Conservation (phyloP, 257 asterid genomes). For the Fraxinus anomala region DNA sequence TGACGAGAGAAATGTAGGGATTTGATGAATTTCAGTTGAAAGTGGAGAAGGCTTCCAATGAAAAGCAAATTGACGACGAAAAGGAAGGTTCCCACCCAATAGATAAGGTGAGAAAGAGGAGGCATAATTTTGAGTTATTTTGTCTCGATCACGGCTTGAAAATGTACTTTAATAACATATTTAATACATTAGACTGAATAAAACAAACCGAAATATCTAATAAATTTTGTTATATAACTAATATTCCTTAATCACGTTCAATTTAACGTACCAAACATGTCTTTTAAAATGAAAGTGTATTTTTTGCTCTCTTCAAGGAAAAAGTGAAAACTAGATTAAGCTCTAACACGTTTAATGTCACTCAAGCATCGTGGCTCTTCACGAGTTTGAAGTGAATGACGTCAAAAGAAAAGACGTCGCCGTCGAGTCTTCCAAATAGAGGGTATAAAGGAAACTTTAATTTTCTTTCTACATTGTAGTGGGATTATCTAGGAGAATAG, state of each 20-base stretch:
- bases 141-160: neutral
- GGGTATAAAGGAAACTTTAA: neutral
- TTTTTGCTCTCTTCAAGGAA: too few relatives aligned
- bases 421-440: neutral
- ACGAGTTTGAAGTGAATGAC: neutral
- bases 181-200: neutral
- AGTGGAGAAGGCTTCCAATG: neutral
- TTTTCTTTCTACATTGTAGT: neutral
- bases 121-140: neutral
- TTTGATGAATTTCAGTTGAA: neutral
- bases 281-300: neutral
- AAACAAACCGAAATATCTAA: neutral
- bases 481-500: neutral
- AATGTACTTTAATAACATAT: neutral
- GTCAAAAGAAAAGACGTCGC: too few relatives aligned
- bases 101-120: neutral
- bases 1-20: neutral
- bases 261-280: neutral
- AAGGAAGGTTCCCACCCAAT: neutral
- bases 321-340: neutral
- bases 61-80: neutral
- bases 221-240: neutral
- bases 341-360: neutral
- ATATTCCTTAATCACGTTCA: neutral
- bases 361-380: neutral